Evolutionary conservation across 306 rosid species (phyloP), one percentile per base, ranked within the genome.

Genomic region (Ammopiptanthus mongolicus): DNA sequence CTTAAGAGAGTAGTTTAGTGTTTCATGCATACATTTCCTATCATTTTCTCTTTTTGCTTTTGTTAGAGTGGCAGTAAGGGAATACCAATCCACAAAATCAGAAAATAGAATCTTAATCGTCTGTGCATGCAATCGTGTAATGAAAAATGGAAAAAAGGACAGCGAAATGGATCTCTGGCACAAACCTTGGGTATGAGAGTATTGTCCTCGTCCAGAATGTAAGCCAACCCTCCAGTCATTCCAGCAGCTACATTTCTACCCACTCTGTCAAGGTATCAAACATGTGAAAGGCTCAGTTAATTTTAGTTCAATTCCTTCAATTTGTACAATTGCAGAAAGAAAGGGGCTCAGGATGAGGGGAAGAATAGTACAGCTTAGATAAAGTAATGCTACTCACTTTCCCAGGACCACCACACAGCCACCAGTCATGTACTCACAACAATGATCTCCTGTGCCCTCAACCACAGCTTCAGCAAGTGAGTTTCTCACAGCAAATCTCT

Each of bases 231-330:
- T 78, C 98, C 98, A 9, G 97, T 95, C 98, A 95, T 95, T 79
- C 98, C 98, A 86, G 97, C 97, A 81, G 98, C 98, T 37, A 95
- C 98, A 79, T 95, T 95, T 88, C 98, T 90, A 72, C 98, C 98
- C 86, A 95, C 98, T 86, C 98, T 95, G 93, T 82, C 60, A 80
- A 75, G 55, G 63, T 86, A 58, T 46, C 71, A 52, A 83, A 66
- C 15, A 65, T 14, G 84, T 53, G 66, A 80, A 36, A 28, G 39
- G 29, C 77, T 77, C 78, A 77, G 57, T 23, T 41, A 23, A 65
- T 28, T 52, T 29, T 34, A 66, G 69, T 29, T 36, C 62, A 37
- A 57, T 76, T 50, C 44, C 76, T 41, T 74, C 21, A 29, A 76
- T 39, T 48, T 61, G 77, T 31, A 60, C 46, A 51, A 65, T n/a